phyloP scores from a whole-genome alignment of 2,329 filamentous ascomycete species.

The Fonsecaea pedrosoi region DNA sequence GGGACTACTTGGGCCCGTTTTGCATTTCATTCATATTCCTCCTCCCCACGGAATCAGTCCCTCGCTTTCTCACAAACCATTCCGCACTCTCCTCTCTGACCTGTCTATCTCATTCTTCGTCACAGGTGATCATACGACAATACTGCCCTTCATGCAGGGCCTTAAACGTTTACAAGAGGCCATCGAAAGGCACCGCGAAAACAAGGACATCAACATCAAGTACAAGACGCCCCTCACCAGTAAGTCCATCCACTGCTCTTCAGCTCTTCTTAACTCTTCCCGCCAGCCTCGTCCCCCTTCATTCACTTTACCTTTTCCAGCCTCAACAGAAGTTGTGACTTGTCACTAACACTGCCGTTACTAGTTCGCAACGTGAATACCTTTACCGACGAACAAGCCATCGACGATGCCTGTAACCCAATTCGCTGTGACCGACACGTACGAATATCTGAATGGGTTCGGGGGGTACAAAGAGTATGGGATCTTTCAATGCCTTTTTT shows the following conservation, averaged over 20 bases:
- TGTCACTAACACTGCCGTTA: slow-evolving; percentile 9
- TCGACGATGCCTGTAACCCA: slow-evolving; percentile 67
- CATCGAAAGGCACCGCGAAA: slow-evolving; percentile 40
- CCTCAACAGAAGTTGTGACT: neutral
- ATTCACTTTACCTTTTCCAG: neutral
- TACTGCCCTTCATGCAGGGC: slow-evolving; percentile 39
- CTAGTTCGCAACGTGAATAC: slow-evolving; percentile 41
- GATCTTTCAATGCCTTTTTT: neutral
- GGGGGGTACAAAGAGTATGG: slow-evolving; percentile 75
- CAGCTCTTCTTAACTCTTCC: slow-evolving; percentile 11
- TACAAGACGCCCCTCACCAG: slow-evolving; percentile 42
- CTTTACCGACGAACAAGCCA: slow-evolving; percentile 41
- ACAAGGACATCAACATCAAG: slow-evolving; percentile 42
- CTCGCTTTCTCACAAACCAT: slow-evolving; percentile 31
- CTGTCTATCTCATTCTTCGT: slow-evolving; percentile 15
- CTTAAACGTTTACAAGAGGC: slow-evolving; percentile 39
- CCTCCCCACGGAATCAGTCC: slow-evolving; percentile 36
- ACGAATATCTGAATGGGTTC: slow-evolving; percentile 81
- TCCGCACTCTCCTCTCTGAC: slow-evolving; percentile 39
- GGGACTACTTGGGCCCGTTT: neutral
- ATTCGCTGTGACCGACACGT: slow-evolving; percentile 70
- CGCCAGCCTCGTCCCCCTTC: slow-evolving; percentile 3
- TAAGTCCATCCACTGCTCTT: slow-evolving; percentile 27
- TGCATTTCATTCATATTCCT: slow-evolving; percentile 34
- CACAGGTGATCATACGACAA: slow-evolving; percentile 33